Conservation (phyloP, 2,329 filamentous ascomycete species). For the Aureobasidium sp. region DNA sequence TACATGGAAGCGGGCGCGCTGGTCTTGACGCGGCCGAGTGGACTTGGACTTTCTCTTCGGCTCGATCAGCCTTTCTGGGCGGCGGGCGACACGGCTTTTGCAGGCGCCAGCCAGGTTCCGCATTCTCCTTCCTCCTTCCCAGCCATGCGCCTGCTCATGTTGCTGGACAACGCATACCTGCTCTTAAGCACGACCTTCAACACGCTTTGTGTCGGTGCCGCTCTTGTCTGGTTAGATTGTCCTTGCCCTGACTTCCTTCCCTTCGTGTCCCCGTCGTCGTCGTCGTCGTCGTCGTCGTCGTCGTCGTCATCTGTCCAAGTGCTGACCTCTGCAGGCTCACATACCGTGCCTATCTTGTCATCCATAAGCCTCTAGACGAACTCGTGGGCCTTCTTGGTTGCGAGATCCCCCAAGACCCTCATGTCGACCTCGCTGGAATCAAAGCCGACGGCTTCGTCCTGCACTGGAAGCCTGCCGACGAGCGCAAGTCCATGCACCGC, state of each 20-base stretch:
- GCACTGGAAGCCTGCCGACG: slow-evolving; percentile 61
- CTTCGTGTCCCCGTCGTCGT: neutral
- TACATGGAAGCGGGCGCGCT: slow-evolving; percentile 7
- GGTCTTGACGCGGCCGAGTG: neutral
- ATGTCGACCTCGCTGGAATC: slow-evolving; percentile 84
- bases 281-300: neutral
- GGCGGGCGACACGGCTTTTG: neutral
- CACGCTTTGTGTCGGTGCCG: slow-evolving; percentile 13
- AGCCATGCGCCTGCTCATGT: slow-evolving; percentile 12
- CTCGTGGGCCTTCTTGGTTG: slow-evolving; percentile 86
- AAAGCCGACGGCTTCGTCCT: slow-evolving; percentile 78
- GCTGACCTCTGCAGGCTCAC: slow-evolving; percentile 49
- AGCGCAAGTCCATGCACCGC: slow-evolving; percentile 60
- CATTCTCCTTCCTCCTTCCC: neutral
- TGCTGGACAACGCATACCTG: slow-evolving; percentile 13
- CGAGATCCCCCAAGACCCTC: slow-evolving; percentile 82
- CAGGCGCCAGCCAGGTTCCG: neutral
- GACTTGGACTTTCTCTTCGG: neutral
- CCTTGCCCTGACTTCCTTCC: neutral
- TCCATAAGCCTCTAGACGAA: slow-evolving; percentile 83
- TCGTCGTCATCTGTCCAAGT: neutral
- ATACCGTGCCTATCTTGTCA: slow-evolving; percentile 76
- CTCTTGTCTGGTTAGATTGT: slow-evolving; percentile 12
- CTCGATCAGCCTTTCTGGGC: slow-evolving; percentile 1
- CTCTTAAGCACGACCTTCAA: slow-evolving; percentile 14